These are phyloP conservation scores for Annulohypoxylon bovei DNA, from an alignment of 495 filamentous ascomycete genomes.

Conservation along the genomic window DNA sequence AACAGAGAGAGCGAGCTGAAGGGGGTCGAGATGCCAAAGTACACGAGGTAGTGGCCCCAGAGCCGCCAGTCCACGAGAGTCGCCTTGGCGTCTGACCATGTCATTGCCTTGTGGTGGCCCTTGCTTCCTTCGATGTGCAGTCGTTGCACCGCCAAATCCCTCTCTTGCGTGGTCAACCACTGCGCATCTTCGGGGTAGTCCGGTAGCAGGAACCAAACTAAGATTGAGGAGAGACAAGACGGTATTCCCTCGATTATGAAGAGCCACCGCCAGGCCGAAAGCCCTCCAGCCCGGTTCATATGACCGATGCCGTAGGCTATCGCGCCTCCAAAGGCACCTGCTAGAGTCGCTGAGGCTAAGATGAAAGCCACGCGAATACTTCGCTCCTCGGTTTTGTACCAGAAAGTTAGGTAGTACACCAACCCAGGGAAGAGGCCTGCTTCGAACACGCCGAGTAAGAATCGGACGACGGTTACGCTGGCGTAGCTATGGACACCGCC, in stretches of 20 bases:
- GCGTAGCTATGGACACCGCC: slow-evolving; percentile 62
- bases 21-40: slow-evolving; percentile 68
- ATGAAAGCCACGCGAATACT: slow-evolving; percentile 73
- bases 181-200: slow-evolving; percentile 80
- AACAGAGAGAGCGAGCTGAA: slow-evolving; percentile 89
- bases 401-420: slow-evolving; percentile 85
- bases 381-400: slow-evolving; percentile 66
- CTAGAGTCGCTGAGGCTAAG: slow-evolving; percentile 80
- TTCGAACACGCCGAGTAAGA: slow-evolving; percentile 66
- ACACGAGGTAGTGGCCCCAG: slow-evolving; percentile 71
- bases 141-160: slow-evolving; percentile 70
- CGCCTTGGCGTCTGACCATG: slow-evolving; percentile 74
- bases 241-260: slow-evolving; percentile 77
- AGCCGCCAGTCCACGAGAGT: slow-evolving; percentile 80
- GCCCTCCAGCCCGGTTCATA: slow-evolving; percentile 73
- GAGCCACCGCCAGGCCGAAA: slow-evolving; percentile 80
- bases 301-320: slow-evolving; percentile 74
- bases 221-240: slow-evolving; percentile 66
- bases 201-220: slow-evolving; percentile 77
- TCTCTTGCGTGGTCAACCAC: slow-evolving; percentile 73
- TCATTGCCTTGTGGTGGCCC: slow-evolving; percentile 73
- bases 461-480: slow-evolving; percentile 60
- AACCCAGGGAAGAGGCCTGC: slow-evolving; percentile 80
- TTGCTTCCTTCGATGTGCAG: slow-evolving; percentile 65
- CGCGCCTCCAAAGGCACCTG: slow-evolving; percentile 82